These are phyloP conservation scores for Capsicum rhomboideum DNA, from an alignment of 257 asterid genomes.

Conservation along the genomic window DNA sequence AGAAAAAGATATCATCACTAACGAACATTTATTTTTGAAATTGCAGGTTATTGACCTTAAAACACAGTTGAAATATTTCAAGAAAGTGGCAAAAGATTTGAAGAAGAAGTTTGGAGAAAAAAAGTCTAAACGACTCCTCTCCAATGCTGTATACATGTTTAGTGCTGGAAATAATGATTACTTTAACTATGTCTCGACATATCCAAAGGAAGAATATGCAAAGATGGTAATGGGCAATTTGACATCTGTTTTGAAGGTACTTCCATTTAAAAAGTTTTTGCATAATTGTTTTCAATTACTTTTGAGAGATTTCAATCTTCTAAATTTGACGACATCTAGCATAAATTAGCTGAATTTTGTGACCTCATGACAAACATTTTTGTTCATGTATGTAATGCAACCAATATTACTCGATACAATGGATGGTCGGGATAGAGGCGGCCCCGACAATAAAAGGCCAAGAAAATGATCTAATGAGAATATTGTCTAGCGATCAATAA, in stretches of 20 bases:
- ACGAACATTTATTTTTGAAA: neutral
- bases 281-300: neutral
- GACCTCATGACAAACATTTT: neutral
- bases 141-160: slow-evolving; percentile 19
- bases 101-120: slow-evolving; percentile 9
- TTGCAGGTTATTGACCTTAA: slow-evolving; percentile 19
- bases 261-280: neutral
- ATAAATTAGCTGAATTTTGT: neutral
- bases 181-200: neutral
- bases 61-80: slow-evolving; percentile 13
- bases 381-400: neutral
- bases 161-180: slow-evolving; percentile 18
- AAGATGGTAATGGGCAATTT: slow-evolving; percentile 13
- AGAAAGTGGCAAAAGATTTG: slow-evolving; percentile 8
- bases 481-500: neutral
- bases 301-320: neutral
- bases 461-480: neutral
- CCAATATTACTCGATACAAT: neutral
- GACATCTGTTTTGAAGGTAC: slow-evolving; percentile 12
- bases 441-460: too few relatives aligned
- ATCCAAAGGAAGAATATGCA: slow-evolving; percentile 7
- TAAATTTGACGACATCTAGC: neutral
- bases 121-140: slow-evolving; percentile 1
- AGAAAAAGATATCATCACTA: too few relatives aligned
- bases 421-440: too few relatives aligned